A percentile compares a stretch with the other conserved stretches of the same genome.
phyloP scores from a whole-genome alignment of 2,329 filamentous ascomycete genomes.

The Dactylellina haptotyla region DNA sequence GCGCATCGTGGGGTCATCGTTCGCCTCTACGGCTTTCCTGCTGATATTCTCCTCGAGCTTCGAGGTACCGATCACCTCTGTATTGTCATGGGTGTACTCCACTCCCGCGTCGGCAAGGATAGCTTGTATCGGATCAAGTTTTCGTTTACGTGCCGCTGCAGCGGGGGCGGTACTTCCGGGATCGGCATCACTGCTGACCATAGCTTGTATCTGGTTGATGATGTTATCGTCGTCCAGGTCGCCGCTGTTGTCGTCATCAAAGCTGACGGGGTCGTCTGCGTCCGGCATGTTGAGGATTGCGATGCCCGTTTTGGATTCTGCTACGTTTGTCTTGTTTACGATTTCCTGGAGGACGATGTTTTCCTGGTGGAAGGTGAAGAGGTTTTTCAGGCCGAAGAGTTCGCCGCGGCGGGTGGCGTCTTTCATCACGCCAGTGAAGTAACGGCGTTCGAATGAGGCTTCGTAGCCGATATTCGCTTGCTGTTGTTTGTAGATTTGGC shows the following conservation, averaged over 20 bases:
- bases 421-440: slow-evolving; percentile 94
- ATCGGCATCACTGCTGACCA: slow-evolving; percentile 39
- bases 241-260: slow-evolving; percentile 4
- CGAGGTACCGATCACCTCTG: slow-evolving; percentile 91
- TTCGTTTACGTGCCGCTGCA: slow-evolving; percentile 56
- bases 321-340: slow-evolving; percentile 97
- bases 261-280: slow-evolving; percentile 14
- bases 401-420: slow-evolving; percentile 85
- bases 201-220: slow-evolving; percentile 48
- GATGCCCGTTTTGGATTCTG: slow-evolving; percentile 87
- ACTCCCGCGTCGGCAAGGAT: slow-evolving; percentile 90
- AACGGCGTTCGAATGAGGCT: slow-evolving; percentile 88
- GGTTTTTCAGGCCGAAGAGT: slow-evolving; percentile 88
- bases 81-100: slow-evolving; percentile 95
- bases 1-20: slow-evolving; percentile 63
- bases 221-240: too few species aligned
- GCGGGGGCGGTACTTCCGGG: neutral
- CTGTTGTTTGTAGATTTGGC: slow-evolving; percentile 98
- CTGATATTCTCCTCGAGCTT: slow-evolving; percentile 88
- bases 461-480: slow-evolving; percentile 98
- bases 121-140: slow-evolving; percentile 79
- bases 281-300: slow-evolving; percentile 67
- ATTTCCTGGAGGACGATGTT: slow-evolving; percentile 89
- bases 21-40: slow-evolving; percentile 74
- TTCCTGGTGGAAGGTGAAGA: slow-evolving; percentile 83